These are phyloP conservation scores for Apophysomyces sp. DNA, from an alignment of 371 early-diverging fungal genomes.

Conservation along the genomic window DNA sequence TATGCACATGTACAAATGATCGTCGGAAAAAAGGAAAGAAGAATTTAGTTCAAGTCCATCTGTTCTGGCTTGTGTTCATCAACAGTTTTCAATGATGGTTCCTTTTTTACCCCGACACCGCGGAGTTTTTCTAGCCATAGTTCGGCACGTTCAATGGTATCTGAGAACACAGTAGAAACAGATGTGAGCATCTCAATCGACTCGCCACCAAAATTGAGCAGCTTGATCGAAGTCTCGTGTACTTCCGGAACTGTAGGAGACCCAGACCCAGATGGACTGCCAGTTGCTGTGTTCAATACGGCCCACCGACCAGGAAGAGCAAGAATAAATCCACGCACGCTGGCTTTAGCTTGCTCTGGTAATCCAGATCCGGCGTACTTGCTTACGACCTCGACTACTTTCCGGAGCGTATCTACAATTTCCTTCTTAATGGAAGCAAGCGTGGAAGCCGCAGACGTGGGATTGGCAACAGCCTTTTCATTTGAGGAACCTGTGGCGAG, in stretches of 20 bases:
- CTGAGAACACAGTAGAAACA: constrained; percentile 78
- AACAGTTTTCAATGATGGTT: not conserved
- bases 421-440: constrained; percentile 74
- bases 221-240: constrained; percentile 45
- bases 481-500: constrained; percentile 37
- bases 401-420: constrained; percentile 82
- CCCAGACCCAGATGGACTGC: constrained; percentile 25
- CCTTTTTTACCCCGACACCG: constrained; percentile 41
- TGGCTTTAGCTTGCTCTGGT: constrained; percentile 81
- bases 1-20: constrained; percentile 2
- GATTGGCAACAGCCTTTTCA: constrained; percentile 8
- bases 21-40: not conserved
- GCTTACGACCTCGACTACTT: constrained; percentile 85
- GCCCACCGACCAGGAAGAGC: constrained; percentile 87
- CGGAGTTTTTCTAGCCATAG: constrained; percentile 65
- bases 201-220: constrained; percentile 78
- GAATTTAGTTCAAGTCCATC: not conserved
- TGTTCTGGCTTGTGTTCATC: not conserved
- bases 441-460: constrained; percentile 33
- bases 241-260: constrained; percentile 26
- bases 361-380: constrained; percentile 86
- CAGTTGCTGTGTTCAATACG: constrained; percentile 34
- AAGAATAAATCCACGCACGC: constrained; percentile 86
- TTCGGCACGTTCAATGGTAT: constrained; percentile 82
- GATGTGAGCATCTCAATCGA: constrained; percentile 79